phyloP scores from a whole-genome alignment of 2,329 filamentous ascomycete species.

The Gnomoniopsis sp. region DNA sequence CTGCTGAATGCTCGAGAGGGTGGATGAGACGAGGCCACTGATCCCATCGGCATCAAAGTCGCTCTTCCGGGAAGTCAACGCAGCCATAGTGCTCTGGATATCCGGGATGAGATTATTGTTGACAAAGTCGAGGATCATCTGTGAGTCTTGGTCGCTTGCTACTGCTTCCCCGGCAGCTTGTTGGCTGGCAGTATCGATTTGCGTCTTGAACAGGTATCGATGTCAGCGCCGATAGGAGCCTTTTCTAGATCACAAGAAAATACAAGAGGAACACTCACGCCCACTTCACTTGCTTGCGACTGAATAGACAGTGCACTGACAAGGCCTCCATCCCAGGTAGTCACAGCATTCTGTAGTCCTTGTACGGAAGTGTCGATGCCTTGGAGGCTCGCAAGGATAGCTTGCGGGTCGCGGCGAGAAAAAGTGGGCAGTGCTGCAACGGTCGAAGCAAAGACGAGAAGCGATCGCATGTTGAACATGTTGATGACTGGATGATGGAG shows the following conservation, averaged over 20 bases:
- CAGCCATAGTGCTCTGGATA: conserved; percentile 4
- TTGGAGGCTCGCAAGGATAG: conserved; percentile 6
- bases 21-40: conserved; percentile 1
- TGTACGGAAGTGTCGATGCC: conserved; percentile 1
- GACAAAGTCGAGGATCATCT: conserved; percentile 7
- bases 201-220: neutral
- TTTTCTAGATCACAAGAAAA: neutral
- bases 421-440: conserved; percentile 4
- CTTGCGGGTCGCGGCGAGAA: neutral
- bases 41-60: conserved; percentile 4
- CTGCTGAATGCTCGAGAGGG: conserved; percentile 5
- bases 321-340: conserved; percentile 4
- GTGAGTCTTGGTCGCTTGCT: conserved; percentile 4
- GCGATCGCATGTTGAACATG: conserved; percentile 7
- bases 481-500: neutral
- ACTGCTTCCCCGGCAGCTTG: neutral
- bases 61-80: conserved; percentile 5
- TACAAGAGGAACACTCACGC: neutral
- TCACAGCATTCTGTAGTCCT: conserved; percentile 1
- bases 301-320: conserved; percentile 2
- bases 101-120: conserved; percentile 1
- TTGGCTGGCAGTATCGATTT: conserved; percentile 4
- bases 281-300: neutral
- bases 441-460: conserved; percentile 7
- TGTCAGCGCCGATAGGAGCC: neutral